Percentiles rank a stretch among this genome's conserved stretches.
Conservation (phyloP, 208 protist species). For the Herpetomonas tarakana region DNA sequence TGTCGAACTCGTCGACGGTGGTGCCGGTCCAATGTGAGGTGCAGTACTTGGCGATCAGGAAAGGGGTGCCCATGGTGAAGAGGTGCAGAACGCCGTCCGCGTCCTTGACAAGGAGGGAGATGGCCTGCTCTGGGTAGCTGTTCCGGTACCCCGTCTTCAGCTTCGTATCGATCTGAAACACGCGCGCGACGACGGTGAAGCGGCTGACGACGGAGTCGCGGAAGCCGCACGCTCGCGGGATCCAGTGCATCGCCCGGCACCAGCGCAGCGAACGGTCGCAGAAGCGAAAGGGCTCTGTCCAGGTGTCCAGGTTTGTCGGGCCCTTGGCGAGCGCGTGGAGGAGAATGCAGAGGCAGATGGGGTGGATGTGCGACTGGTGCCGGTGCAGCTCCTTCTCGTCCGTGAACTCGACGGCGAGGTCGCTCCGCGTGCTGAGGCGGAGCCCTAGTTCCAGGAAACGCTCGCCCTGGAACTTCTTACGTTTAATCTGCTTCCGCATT, state of each 20-base stretch:
- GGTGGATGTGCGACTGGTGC: slow-evolving; percentile 51
- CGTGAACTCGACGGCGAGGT: slow-evolving; percentile 77
- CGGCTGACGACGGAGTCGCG: slow-evolving; percentile 41
- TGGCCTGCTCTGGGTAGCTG: slow-evolving; percentile 72
- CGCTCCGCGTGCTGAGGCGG: slow-evolving; percentile 39
- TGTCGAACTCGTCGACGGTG: slow-evolving; percentile 62
- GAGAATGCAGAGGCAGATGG: slow-evolving; percentile 65
- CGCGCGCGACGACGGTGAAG: slow-evolving; percentile 73
- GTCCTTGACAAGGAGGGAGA: slow-evolving; percentile 63
- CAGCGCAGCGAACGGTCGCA: slow-evolving; percentile 70
- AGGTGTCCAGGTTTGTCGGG: slow-evolving; percentile 63
- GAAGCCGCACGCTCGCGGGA: slow-evolving; percentile 71
- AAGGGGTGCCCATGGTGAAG: slow-evolving; percentile 84
- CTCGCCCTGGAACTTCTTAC: slow-evolving; percentile 79
- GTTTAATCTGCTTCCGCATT: slow-evolving; percentile 56
- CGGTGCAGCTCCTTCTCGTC: slow-evolving; percentile 43
- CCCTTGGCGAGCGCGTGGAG: slow-evolving; percentile 56
- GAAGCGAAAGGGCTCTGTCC: slow-evolving; percentile 85
- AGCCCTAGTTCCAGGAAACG: slow-evolving; percentile 72
- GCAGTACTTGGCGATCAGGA: slow-evolving; percentile 63
- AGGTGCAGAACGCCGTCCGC: slow-evolving; percentile 59
- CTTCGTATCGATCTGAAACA: slow-evolving; percentile 74
- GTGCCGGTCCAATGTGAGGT: slow-evolving; percentile 68
- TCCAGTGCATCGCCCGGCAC: slow-evolving; percentile 75
- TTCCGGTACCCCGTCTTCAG: slow-evolving; percentile 41